Evolutionary conservation across 257 asterid genomes (phyloP), one percentile per base, ranked within the genome.

Genomic region (Solanum lycopersicoides): DNA sequence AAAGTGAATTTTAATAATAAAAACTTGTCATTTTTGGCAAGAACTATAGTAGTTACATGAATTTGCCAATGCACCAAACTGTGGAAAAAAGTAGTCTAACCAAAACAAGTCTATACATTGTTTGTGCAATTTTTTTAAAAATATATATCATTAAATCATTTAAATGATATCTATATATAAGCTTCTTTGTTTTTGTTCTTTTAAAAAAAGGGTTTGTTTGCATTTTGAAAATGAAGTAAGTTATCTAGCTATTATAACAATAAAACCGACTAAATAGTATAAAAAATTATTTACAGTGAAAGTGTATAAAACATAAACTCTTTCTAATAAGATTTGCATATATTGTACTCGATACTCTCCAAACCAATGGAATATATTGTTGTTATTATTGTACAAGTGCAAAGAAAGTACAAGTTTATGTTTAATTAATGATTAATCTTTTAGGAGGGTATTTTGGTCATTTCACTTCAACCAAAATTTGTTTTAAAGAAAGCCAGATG

Each of bases 51-150:
- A 44, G 94, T 89, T 92, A 76, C 86, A 75, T 88, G 91, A 89
- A 88, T 90, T 86, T 90, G 94, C 90, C 91, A 59, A 69, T 68
- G 63, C 88, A 93, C 94, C 95, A 56, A 90, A 94, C 87, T 56
- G 30, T 86, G 85, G 96, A 92, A 92, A 90, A 92, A 30, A 88
- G 92, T 89, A 87, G 87, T 83, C 87, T 91, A 91, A 89, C 95
- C 93, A 82, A 83, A 14, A 90, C 18, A 77, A 86, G 86, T 21
- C 87, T 73, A 59, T 34, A 34, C 37, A 47, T 25, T 25, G 7
- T 12, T 0, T 7, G 20, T 5, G 4, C 13, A n/a, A 56, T 15
- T 53, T 50, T 50, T 4, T 60, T 3, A 0, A 4, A n/a, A 4
- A 23, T 9, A 23, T 23, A 63, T 12, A n/a, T n/a, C 7, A 65